These are phyloP conservation scores for Perkinsus chesapeaki DNA, from an alignment of 169 alveolate genomes.

Conservation along the genomic window DNA sequence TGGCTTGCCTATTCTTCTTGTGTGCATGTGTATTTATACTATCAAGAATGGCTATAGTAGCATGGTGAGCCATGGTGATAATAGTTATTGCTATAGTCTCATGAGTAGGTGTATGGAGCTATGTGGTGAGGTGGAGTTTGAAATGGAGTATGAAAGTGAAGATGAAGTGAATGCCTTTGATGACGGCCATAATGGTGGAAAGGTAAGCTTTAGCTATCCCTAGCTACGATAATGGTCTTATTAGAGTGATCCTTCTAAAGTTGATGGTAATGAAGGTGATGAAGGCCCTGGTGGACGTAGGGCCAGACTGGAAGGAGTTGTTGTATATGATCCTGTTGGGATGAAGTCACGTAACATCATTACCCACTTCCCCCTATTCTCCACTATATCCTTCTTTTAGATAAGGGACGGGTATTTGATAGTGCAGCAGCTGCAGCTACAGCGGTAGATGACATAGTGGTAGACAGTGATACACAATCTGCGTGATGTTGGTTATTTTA, in stretches of 20 bases:
- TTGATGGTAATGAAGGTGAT: neutral
- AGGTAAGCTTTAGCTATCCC: neutral
- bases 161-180: neutral
- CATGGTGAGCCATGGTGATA: neutral
- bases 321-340: neutral
- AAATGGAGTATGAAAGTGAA: neutral
- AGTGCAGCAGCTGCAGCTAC: no score
- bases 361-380: no score
- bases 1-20: neutral
- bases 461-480: no score
- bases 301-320: neutral
- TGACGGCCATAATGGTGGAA: neutral
- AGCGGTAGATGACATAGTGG: no score
- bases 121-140: neutral
- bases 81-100: neutral
- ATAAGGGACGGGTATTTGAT: no score
- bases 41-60: neutral
- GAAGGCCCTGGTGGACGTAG: neutral
- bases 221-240: neutral
- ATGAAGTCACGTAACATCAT: neutral
- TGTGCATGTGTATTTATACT: neutral
- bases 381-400: no score
- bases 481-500: no score
- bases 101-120: neutral
- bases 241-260: neutral